Evolutionary conservation across 306 rosid species (phyloP).

Genomic region (Glycine latifolia): DNA sequence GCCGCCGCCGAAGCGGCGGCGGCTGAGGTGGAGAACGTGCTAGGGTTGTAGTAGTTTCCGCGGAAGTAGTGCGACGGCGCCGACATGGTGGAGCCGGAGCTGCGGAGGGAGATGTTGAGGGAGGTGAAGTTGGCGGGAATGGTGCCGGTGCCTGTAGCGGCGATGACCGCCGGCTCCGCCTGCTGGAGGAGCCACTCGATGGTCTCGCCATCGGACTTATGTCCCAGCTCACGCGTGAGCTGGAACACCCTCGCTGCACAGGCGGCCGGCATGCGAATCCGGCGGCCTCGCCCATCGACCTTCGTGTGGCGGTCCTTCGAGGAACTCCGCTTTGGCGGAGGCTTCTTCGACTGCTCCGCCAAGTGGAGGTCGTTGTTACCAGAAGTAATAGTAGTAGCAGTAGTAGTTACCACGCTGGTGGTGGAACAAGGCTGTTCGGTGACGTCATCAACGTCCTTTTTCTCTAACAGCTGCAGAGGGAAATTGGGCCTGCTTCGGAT

Average conservation of each 20-base stretch:
- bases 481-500: conserved; percentile 85
- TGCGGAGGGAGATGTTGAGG: conserved; percentile 91
- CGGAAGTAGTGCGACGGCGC: conserved; percentile 87
- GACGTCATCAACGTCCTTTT: conserved; percentile 55
- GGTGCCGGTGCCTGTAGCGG: conserved; percentile 94
- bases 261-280: conserved; percentile 99
- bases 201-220: conserved; percentile 94
- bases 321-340: conserved; percentile 70
- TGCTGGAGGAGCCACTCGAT: conserved; percentile 97
- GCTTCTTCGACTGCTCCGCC: conserved; percentile 57
- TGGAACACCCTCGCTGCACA: conserved; percentile 97
- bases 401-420: conserved; percentile 2
- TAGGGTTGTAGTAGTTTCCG: conserved; percentile 63
- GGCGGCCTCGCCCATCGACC: conserved; percentile 95
- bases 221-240: conserved; percentile 87
- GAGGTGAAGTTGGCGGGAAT: conserved; percentile 95
- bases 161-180: conserved; percentile 90
- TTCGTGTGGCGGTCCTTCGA: conserved; percentile 93
- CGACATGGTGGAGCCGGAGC: conserved; percentile 87
- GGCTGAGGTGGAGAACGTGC: conserved; percentile 49
- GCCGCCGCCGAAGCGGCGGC: conserved; percentile 42
- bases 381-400: neutral
- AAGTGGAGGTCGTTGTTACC: neutral
- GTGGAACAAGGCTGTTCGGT: conserved; percentile 55
- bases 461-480: conserved; percentile 86